Evolutionary conservation across 805 yeast genomes (phyloP).

Genomic region (Wickerhamiella parazyma): DNA sequence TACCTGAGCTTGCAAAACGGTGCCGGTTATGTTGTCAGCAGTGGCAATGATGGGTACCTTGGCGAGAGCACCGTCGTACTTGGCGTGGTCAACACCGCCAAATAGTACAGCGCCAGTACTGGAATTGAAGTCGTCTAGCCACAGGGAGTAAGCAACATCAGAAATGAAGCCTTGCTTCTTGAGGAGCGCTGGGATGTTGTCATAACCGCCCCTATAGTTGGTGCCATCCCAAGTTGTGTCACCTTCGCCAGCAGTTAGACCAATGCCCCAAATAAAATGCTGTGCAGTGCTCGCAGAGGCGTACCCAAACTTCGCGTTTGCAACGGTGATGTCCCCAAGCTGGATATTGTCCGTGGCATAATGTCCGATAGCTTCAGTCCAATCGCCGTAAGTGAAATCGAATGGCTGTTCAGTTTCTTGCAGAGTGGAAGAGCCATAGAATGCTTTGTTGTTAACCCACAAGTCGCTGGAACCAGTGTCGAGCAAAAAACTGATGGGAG

Average conservation of each 20-base stretch:
- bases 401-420: conserved; percentile 18
- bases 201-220: conserved; percentile 11
- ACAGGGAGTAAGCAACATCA: conserved; percentile 34
- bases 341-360: conserved; percentile 46
- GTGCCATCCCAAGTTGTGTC: conserved; percentile 10
- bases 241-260: conserved; percentile 24
- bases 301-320: conserved; percentile 54
- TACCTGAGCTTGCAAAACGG: too few species aligned
- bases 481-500: too few species aligned
- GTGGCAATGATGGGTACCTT: conserved; percentile 21
- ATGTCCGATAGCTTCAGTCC: conserved; percentile 33
- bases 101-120: conserved; percentile 33
- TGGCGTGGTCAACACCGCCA: conserved; percentile 56
- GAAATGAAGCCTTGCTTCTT: conserved; percentile 31
- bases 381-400: conserved; percentile 32
- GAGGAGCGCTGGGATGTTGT: conserved; percentile 25
- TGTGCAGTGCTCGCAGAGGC: conserved; percentile 33
- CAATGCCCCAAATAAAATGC: conserved; percentile 36
- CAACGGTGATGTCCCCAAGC: conserved; percentile 35
- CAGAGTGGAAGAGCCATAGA: conserved; percentile 1
- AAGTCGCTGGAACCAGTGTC: conserved; percentile 67
- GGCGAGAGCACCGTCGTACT: conserved; percentile 36
- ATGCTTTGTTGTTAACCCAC: conserved; percentile 33
- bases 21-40: too few species aligned
- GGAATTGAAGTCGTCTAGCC: conserved; percentile 26